Base-by-base conservation (phyloP, 2,329 filamentous ascomycete species). In the Penicillium sp. region DNA sequence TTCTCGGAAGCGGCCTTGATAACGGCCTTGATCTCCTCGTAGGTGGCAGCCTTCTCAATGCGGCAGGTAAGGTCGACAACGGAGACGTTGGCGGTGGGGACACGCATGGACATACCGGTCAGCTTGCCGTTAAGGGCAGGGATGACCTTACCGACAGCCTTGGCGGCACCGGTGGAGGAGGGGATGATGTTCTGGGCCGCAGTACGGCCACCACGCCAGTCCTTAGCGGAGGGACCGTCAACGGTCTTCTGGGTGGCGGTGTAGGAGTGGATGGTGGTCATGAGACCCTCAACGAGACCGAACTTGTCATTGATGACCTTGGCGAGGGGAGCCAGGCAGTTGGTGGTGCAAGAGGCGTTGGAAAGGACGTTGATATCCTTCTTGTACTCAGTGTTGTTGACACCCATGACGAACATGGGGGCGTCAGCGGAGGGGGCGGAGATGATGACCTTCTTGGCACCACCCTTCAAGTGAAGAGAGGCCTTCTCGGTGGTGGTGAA, bases 111-210 rank as follows among this genome's bases (percentile, higher is more conserved):
- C 94, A 99, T 97, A 83, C 94, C 94, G 67, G 94, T 99, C 68
- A 97, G 91, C 89, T 99, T 99, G 86, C 94, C 94, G 83, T 97
- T 97, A 69, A 99, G 88, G 69, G 86, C 82, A 70, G 94, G 94
- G 74, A 97, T 97, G 84, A 97, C 94, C 89, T 99, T 99, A 83
- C 94, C 94, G 82, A 99, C 94, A 76, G 94, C 94, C 91, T 99
- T 99, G 78, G 94, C 94, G 79, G 94, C 94, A 87, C 94, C 94
- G 67, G 94, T 99, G 86, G 90, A 96, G 84, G 87, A 91, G 80
- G 94, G 94, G 75, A 99, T 97, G 86, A 97, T 97, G 89, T 99
- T 97, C 85, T 96, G 90, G 75, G 94, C 94, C 82, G 94, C 94
- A 71, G 90, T 92, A 83, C 94, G 94, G 79, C 94, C 94, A 87